phyloP scores from a whole-genome alignment of 2,329 filamentous ascomycete genomes.

The Plenodomus biglobosus region DNA sequence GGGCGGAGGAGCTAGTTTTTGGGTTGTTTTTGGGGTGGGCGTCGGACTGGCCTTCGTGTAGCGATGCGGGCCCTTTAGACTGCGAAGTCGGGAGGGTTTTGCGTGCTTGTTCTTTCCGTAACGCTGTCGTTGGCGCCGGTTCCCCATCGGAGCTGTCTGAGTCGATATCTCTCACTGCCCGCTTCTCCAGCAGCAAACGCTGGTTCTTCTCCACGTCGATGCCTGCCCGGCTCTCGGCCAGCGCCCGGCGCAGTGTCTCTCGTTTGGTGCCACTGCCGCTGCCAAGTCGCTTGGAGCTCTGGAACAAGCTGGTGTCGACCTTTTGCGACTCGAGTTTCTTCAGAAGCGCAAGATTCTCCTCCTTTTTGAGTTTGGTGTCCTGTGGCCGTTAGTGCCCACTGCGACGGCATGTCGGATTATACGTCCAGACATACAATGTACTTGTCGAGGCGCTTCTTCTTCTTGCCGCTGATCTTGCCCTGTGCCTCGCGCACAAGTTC shows the following conservation, averaged over 20 bases:
- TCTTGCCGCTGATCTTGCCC: conserved; percentile 62
- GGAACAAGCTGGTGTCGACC: conserved; percentile 78
- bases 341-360: conserved; percentile 82
- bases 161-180: conserved; percentile 24
- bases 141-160: conserved; percentile 37
- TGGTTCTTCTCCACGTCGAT: conserved; percentile 58
- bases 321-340: conserved; percentile 78
- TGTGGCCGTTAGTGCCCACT: conserved; percentile 26
- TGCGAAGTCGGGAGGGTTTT: conserved; percentile 20
- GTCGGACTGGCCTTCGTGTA: conserved; percentile 15
- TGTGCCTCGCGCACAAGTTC: conserved; percentile 57
- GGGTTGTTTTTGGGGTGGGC: too few species aligned
- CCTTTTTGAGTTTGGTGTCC: conserved; percentile 91
- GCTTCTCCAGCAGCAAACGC: conserved; percentile 56
- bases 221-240: conserved; percentile 67
- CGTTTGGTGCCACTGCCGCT: conserved; percentile 67
- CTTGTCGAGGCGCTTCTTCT: conserved; percentile 68
- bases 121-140: not conserved
- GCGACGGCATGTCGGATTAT: not conserved
- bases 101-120: conserved; percentile 15
- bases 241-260: conserved; percentile 64
- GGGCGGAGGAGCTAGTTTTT: too few species aligned
- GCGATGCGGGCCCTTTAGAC: too few species aligned
- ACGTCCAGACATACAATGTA: conserved; percentile 57
- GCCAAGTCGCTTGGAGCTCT: conserved; percentile 76